These are phyloP conservation scores for Glonium stellatum DNA, from an alignment of 495 filamentous ascomycete genomes.

Conservation along the genomic window DNA sequence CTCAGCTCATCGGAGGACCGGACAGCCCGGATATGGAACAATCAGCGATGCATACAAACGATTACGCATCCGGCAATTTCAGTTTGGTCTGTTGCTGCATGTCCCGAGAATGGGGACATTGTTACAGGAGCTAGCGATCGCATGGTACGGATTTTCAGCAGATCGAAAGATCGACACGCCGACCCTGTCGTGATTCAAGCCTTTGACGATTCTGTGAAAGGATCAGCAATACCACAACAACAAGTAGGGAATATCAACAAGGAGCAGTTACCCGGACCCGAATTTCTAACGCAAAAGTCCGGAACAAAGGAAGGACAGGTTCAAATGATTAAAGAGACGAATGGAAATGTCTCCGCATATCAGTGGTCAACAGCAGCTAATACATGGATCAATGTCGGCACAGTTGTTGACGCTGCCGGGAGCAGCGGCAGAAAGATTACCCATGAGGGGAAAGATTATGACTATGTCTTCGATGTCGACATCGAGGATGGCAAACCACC, in stretches of 20 bases:
- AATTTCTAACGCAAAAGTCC: slow-evolving; percentile 69
- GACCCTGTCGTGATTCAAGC: slow-evolving; percentile 48
- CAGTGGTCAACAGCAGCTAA: slow-evolving; percentile 44
- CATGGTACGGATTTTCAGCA: slow-evolving; percentile 76
- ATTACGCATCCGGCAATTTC: slow-evolving; percentile 97
- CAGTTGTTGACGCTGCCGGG: slow-evolving; percentile 82
- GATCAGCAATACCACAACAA: slow-evolving; percentile 79
- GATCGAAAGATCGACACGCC: slow-evolving; percentile 63
- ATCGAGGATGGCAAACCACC: slow-evolving; percentile 93
- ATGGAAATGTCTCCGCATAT: slow-evolving; percentile 58
- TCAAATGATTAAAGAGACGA: slow-evolving; percentile 74
- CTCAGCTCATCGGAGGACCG: slow-evolving; percentile 91
- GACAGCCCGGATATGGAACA: slow-evolving; percentile 81
- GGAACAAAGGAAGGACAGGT: slow-evolving; percentile 93
- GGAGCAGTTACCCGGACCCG: slow-evolving; percentile 76
- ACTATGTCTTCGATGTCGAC: slow-evolving; percentile 97
- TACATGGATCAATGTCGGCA: slow-evolving; percentile 82
- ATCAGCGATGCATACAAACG: slow-evolving; percentile 77
- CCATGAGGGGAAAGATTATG: slow-evolving; percentile 82
- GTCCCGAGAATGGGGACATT: slow-evolving; percentile 78
- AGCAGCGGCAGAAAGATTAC: slow-evolving; percentile 68
- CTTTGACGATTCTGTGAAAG: slow-evolving; percentile 75
- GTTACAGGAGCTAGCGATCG: slow-evolving; percentile 87
- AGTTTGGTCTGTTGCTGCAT: slow-evolving; percentile 85
- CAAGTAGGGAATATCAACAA: slow-evolving; percentile 78